phyloP scores from a whole-genome alignment of 345 rosid genomes.

The Eucalyptus virginea region DNA sequence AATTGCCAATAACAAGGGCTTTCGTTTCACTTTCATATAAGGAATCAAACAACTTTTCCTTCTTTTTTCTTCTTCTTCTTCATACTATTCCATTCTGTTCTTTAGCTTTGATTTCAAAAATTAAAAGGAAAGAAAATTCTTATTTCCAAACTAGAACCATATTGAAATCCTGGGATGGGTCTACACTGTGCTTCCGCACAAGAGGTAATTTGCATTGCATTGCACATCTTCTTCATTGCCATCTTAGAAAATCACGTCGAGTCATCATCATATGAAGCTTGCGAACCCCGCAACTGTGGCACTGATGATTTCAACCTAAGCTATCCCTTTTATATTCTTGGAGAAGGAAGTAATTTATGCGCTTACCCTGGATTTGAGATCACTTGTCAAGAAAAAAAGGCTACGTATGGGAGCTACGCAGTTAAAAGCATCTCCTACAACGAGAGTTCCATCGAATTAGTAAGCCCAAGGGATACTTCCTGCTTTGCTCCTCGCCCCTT shows the following conservation, averaged over 20 bases:
- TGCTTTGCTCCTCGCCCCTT: background rate
- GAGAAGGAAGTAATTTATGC: background rate
- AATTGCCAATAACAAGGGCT: background rate
- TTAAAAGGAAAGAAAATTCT: background rate
- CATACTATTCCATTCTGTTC: background rate
- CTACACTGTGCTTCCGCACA: fast-evolving
- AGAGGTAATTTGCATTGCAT: background rate
- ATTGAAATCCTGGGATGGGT: background rate
- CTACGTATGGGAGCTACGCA: background rate
- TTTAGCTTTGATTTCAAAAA: background rate
- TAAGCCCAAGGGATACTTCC: background rate
- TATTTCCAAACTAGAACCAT: background rate
- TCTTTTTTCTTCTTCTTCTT: background rate
- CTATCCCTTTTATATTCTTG: background rate
- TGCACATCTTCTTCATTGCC: background rate
- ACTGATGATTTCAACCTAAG: background rate
- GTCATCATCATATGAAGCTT: background rate
- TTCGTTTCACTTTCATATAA: background rate
- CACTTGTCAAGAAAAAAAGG: background rate
- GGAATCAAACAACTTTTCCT: background rate
- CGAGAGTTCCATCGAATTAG: background rate
- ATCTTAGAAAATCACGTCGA: background rate
- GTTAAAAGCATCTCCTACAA: background rate
- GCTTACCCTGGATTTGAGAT: background rate
- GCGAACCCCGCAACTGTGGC: background rate